A percentile compares a stretch with the other conserved stretches of the same genome.
Conservation (phyloP, 225 moss, liverwort and hornwort genomes). For the Ulota crispa region DNA sequence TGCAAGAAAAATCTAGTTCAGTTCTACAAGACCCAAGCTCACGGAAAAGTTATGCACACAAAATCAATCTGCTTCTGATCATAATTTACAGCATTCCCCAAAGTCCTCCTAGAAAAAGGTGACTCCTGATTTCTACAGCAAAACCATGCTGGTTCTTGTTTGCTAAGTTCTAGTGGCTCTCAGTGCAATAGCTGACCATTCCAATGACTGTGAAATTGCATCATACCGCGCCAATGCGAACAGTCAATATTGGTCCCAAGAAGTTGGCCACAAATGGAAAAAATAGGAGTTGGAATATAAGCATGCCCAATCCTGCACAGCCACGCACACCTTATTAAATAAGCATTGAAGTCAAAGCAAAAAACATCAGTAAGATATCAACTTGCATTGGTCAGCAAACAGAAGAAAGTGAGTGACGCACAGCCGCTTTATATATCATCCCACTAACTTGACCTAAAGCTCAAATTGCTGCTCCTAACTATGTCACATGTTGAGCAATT, state of each 20-base stretch:
- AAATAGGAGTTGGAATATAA: constrained; percentile 36
- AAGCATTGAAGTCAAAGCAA: background rate
- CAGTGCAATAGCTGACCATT: background rate
- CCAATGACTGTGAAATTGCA: background rate
- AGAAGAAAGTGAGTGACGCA: background rate
- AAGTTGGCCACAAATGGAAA: constrained; percentile 34
- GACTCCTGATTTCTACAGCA: background rate
- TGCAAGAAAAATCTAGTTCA: background rate
- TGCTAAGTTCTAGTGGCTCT: background rate
- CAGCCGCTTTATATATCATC: background rate
- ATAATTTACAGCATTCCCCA: background rate
- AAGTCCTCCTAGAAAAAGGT: background rate
- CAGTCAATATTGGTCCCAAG: constrained; percentile 39
- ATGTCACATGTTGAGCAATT: background rate
- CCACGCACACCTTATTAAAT: background rate
- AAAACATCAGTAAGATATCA: background rate
- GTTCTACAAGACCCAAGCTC: background rate
- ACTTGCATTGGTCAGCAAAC: background rate
- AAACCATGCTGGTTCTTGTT: background rate
- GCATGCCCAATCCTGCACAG: constrained; percentile 33
- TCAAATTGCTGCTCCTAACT: no score
- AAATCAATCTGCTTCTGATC: background rate
- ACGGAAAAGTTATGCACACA: background rate
- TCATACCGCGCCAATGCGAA: constrained; percentile 36
- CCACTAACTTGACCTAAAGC: background rate